These are phyloP conservation scores for Phytomonas serpens DNA, from an alignment of 208 protist species.

Conservation along the genomic window DNA sequence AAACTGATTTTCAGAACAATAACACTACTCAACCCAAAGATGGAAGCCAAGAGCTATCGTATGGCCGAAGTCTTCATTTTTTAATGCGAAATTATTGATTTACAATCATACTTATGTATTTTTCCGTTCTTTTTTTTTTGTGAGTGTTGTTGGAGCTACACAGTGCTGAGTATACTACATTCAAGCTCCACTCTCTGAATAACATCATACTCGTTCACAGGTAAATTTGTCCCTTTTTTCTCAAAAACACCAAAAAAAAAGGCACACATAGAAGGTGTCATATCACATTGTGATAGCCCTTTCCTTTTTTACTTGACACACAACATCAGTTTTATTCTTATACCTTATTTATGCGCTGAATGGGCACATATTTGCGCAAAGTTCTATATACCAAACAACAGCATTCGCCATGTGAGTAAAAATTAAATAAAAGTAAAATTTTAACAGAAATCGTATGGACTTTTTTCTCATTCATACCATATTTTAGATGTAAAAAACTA, in stretches of 20 bases:
- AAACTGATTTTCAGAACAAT: neutral
- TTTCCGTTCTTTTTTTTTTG: neutral
- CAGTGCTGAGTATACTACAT: conserved; percentile 5
- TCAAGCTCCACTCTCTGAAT: neutral
- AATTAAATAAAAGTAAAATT: conserved; percentile 5
- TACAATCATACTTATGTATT: conserved; percentile 8
- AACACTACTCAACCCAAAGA: neutral
- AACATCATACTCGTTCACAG: conserved; percentile 6
- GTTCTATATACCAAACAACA: conserved; percentile 1
- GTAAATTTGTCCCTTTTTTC: neutral
- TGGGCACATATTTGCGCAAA: conserved; percentile 4
- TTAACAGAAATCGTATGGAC: neutral
- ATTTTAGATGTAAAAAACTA: neutral
- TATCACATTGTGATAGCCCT: conserved; percentile 4
- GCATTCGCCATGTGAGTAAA: conserved; percentile 5
- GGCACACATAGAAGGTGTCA: conserved; percentile 2
- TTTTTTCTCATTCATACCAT: neutral
- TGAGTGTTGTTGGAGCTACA: neutral
- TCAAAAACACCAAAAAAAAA: conserved; percentile 9
- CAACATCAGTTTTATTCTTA: conserved; percentile 3
- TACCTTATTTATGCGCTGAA: neutral
- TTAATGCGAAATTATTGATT: conserved; percentile 3
- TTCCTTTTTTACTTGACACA: neutral
- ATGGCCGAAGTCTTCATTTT: neutral
- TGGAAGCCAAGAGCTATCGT: neutral